Conservation (phyloP, 208 protist species). For the Wallacemonas rigidus region DNA sequence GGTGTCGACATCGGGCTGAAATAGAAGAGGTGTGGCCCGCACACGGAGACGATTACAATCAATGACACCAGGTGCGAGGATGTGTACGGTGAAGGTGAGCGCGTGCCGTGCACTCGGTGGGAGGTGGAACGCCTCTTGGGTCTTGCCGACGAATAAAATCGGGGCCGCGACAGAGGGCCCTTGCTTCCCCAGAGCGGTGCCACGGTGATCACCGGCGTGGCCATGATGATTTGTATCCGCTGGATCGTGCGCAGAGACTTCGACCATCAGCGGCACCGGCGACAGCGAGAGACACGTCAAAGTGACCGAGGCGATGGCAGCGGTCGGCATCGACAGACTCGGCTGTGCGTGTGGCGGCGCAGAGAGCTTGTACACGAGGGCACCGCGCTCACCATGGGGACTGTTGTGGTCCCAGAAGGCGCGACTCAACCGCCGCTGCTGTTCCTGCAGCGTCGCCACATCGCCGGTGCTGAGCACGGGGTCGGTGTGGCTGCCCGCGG, state of each 20-base stretch:
- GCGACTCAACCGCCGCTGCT: conserved; percentile 54
- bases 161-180: conserved; percentile 13
- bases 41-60: conserved; percentile 70
- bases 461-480: background rate
- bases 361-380: conserved; percentile 32
- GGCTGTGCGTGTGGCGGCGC: conserved; percentile 25
- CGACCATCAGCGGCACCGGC: conserved; percentile 65
- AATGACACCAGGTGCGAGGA: conserved; percentile 59
- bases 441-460: conserved; percentile 32
- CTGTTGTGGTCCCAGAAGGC: conserved; percentile 57
- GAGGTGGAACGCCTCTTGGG: conserved; percentile 57
- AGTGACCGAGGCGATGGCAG: conserved; percentile 42
- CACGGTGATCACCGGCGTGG: no score
- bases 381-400: conserved; percentile 29
- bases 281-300: conserved; percentile 70
- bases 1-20: background rate
- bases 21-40: conserved; percentile 38
- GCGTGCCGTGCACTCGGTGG: conserved; percentile 59
- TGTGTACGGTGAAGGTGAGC: conserved; percentile 62
- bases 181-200: no score
- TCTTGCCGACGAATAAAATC: conserved; percentile 70
- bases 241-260: conserved; percentile 30
- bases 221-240: no score
- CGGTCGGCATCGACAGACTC: conserved; percentile 29
- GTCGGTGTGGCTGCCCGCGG: background rate